Percentiles rank a stretch among this genome's conserved stretches.
phyloP scores from a whole-genome alignment of 176 grass and related monocot genomes.

The Triticum dicoccoides region DNA sequence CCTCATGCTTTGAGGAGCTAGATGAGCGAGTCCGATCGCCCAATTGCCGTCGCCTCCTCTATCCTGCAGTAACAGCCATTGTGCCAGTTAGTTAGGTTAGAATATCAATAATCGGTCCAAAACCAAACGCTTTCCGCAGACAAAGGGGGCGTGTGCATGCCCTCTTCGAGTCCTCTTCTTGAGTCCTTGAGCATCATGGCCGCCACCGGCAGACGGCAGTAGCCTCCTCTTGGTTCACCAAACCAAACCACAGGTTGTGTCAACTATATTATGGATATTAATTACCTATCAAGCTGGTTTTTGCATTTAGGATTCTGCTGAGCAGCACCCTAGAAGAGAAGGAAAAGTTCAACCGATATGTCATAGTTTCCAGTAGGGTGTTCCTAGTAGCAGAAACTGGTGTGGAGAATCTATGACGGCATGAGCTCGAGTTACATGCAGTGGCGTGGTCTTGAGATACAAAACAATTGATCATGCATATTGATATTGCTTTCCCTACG shows the following conservation, averaged over 20 bases:
- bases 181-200: constrained; percentile 48
- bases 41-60: not conserved
- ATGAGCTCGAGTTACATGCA: not conserved
- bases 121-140: not conserved
- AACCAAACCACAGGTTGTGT: not conserved
- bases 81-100: no score
- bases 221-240: constrained; percentile 52
- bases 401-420: no score
- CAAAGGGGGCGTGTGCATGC: no score
- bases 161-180: no score
- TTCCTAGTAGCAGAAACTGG: not conserved
- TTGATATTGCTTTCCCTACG: not conserved
- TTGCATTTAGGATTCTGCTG: not conserved
- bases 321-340: constrained; percentile 28
- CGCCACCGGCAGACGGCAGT: constrained; percentile 22
- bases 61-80: constrained; percentile 16
- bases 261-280: no score
- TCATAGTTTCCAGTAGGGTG: not conserved
- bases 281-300: not conserved
- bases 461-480: not conserved
- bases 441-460: not conserved
- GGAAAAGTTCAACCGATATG: constrained; percentile 14
- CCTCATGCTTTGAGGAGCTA: not conserved
- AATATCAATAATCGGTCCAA: not conserved
- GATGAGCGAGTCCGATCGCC: constrained; percentile 19